Conservation (phyloP, 2,329 filamentous ascomycete species). For the Neofusicoccum ribis region DNA sequence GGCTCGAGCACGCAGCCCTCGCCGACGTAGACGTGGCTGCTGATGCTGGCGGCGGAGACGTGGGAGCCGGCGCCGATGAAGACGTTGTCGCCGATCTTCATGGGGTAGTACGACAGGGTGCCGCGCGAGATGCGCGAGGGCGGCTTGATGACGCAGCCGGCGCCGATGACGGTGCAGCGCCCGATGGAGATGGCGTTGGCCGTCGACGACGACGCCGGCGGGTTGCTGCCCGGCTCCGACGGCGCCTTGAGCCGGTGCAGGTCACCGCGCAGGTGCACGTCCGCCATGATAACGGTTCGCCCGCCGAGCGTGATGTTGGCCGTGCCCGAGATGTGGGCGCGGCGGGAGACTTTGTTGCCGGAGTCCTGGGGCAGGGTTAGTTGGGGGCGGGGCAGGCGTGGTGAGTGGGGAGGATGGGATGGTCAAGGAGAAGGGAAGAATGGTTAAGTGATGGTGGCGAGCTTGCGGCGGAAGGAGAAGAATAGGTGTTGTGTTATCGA, state of each 20-base stretch:
- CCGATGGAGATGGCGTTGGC: slow-evolving; percentile 77
- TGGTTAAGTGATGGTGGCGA: too few relatives aligned
- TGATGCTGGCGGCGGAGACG: slow-evolving; percentile 80
- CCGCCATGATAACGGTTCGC: slow-evolving; percentile 89
- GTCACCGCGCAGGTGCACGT: slow-evolving; percentile 91
- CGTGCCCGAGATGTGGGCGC: slow-evolving; percentile 87
- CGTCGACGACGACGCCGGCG: slow-evolving; percentile 30
- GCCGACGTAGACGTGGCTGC: slow-evolving; percentile 84
- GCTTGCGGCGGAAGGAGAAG: too few relatives aligned
- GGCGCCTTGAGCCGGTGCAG: slow-evolving; percentile 57
- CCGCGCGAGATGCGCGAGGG: slow-evolving; percentile 82
- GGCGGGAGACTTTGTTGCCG: slow-evolving; percentile 96
- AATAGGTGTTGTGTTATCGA: too few relatives aligned
- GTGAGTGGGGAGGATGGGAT: background rate
- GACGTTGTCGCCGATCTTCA: slow-evolving; percentile 92
- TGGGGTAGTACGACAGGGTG: slow-evolving; percentile 74
- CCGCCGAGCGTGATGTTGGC: slow-evolving; percentile 98
- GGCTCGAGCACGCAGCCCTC: slow-evolving; percentile 74
- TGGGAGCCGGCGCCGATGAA: slow-evolving; percentile 74
- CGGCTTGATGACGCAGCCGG: slow-evolving; percentile 75
- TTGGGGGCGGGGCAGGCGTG: background rate
- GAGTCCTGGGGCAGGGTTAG: slow-evolving; percentile 66
- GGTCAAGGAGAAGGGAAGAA: too few relatives aligned
- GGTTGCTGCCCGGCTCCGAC: slow-evolving; percentile 27
- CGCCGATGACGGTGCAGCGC: slow-evolving; percentile 84